These are phyloP conservation scores for Apiospora saccharicola DNA, from an alignment of 2,329 filamentous ascomycete species.

Conservation along the genomic window DNA sequence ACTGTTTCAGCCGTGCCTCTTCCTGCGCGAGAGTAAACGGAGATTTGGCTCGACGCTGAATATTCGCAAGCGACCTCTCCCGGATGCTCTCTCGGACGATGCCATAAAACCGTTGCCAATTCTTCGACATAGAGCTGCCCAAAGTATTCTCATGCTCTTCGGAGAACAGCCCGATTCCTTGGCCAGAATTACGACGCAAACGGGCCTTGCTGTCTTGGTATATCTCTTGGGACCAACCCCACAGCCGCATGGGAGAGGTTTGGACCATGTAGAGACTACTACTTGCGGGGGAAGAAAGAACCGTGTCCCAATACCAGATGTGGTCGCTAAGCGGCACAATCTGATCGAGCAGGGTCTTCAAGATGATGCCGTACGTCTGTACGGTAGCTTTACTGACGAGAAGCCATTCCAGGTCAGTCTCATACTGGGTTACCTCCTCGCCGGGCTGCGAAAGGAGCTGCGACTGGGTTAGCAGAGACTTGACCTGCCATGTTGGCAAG, in stretches of 20 bases:
- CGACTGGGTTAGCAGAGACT: slow-evolving; percentile 68
- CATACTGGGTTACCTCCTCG: slow-evolving; percentile 58
- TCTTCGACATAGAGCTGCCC: slow-evolving; percentile 52
- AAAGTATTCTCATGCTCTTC: slow-evolving; percentile 28
- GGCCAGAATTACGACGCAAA: slow-evolving; percentile 39
- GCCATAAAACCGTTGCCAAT: slow-evolving; percentile 78
- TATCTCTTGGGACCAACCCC: slow-evolving; percentile 74
- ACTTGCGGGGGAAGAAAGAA: slow-evolving; percentile 79
- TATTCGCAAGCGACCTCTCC: slow-evolving; percentile 74
- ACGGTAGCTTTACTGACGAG: slow-evolving; percentile 89
- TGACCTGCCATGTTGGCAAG: slow-evolving; percentile 67
- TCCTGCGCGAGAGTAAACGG: slow-evolving; percentile 79
- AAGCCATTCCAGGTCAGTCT: slow-evolving; percentile 88
- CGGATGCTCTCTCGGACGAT: slow-evolving; percentile 79
- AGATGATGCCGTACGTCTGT: slow-evolving; percentile 84
- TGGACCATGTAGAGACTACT: slow-evolving; percentile 87
- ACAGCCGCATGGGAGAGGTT: slow-evolving; percentile 79
- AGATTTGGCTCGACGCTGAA: slow-evolving; percentile 76
- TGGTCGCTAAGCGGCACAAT: slow-evolving; percentile 86
- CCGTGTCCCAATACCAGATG: slow-evolving; percentile 94
- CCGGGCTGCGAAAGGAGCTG: slow-evolving; percentile 53
- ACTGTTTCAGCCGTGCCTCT: slow-evolving; percentile 78
- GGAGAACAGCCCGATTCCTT: slow-evolving; percentile 42
- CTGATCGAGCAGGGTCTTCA: slow-evolving; percentile 80
- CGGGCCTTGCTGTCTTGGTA: slow-evolving; percentile 66